phyloP scores from a whole-genome alignment of 108 stramenopile species.

The Aurantiochytrium sp. region DNA sequence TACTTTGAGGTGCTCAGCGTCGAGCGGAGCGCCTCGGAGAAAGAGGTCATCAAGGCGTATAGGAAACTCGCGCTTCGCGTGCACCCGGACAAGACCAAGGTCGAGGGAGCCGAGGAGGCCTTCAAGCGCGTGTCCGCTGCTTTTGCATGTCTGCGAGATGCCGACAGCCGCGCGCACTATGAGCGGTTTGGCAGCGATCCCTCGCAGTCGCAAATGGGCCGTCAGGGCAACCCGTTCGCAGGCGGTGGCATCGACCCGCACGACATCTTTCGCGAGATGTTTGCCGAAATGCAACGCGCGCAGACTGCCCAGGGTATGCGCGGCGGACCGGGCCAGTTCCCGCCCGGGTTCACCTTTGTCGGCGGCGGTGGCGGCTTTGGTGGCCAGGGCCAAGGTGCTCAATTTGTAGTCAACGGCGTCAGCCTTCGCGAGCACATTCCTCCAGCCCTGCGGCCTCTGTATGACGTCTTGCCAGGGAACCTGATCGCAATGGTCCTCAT shows the following conservation, averaged over 20 bases:
- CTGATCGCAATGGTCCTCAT: neutral
- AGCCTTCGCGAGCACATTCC: neutral
- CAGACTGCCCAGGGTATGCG: neutral
- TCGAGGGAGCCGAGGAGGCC: neutral
- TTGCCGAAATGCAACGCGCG: neutral
- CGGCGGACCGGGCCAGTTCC: too few relatives aligned
- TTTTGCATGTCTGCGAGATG: neutral
- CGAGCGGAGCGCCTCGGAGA: neutral
- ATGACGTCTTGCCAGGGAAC: neutral
- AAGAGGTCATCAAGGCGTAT: slow-evolving; percentile 13
- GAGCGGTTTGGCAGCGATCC: neutral
- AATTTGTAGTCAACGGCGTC: neutral
- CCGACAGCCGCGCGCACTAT: neutral
- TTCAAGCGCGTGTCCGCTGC: neutral
- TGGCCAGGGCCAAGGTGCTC: neutral
- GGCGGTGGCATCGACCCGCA: neutral
- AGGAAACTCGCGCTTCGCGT: neutral
- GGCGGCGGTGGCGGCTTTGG: neutral
- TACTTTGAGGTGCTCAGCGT: neutral
- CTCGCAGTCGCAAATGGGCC: neutral
- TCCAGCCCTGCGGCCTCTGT: neutral
- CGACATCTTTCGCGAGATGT: neutral
- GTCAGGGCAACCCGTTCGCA: neutral
- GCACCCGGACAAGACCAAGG: neutral
- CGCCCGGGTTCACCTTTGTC: neutral